Conservation (phyloP, 2,329 filamentous ascomycete genomes). For the Colletotrichum phormii region DNA sequence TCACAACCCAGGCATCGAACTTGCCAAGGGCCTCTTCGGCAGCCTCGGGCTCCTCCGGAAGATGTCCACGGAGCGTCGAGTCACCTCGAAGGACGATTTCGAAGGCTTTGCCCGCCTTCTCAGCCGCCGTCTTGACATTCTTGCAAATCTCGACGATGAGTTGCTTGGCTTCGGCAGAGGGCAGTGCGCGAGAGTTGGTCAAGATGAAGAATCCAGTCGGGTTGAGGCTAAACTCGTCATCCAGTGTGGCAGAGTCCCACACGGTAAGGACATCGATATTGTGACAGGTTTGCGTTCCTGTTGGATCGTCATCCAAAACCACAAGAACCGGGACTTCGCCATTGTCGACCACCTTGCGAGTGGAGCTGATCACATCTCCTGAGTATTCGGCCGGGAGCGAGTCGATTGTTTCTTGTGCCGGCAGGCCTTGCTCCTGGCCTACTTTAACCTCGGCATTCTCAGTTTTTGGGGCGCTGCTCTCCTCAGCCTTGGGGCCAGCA, state of each 20-base stretch:
- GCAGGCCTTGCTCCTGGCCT: constrained; percentile 25
- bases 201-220: constrained; percentile 68
- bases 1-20: constrained; percentile 65
- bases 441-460: neutral
- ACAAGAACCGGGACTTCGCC: constrained; percentile 45
- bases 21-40: constrained; percentile 61
- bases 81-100: constrained; percentile 69
- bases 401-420: constrained; percentile 40
- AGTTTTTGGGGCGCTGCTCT: neutral
- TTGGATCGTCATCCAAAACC: constrained; percentile 66
- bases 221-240: constrained; percentile 31
- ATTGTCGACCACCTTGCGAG: constrained; percentile 36
- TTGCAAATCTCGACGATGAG: constrained; percentile 63
- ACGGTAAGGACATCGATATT: constrained; percentile 65
- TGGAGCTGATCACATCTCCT: constrained; percentile 39
- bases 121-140: constrained; percentile 59
- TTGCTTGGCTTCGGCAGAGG: constrained; percentile 56
- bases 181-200: constrained; percentile 69
- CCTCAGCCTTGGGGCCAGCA: constrained; percentile 15
- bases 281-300: constrained; percentile 72
- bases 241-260: constrained; percentile 54
- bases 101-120: constrained; percentile 51
- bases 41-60: constrained; percentile 65
- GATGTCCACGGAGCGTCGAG: constrained; percentile 67
- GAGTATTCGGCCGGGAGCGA: constrained; percentile 40